Percentiles rank a stretch among this genome's conserved stretches.
Evolutionary conservation across 2,329 filamentous ascomycete species (phyloP).

Genomic region (Colletotrichum lini): DNA sequence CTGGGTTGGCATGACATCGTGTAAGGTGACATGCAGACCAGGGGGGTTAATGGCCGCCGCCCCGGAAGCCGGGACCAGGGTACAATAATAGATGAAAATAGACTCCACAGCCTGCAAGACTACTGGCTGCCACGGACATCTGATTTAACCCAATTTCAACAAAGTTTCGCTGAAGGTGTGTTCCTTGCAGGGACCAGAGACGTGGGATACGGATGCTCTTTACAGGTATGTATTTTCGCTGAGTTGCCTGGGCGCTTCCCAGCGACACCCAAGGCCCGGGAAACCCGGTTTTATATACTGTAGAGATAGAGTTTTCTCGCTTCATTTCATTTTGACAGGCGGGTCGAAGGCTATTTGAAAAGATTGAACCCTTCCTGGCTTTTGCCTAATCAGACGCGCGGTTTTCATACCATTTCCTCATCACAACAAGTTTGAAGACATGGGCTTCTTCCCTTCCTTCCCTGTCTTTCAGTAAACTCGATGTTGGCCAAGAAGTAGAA

Average conservation of each 20-base stretch:
- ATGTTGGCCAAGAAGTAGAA: background rate
- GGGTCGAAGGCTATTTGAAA: background rate
- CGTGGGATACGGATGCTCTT: background rate
- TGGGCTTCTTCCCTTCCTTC: background rate
- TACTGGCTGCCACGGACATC: slow-evolving; percentile 1
- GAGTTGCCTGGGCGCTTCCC: slow-evolving; percentile 1
- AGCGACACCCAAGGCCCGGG: background rate
- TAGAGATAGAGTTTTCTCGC: background rate
- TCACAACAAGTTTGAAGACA: background rate
- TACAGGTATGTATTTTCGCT: background rate
- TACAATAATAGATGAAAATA: background rate
- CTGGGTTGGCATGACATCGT: slow-evolving; percentile 27
- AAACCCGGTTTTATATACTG: background rate
- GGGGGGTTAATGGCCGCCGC: background rate
- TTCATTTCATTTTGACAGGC: slow-evolving; percentile 10
- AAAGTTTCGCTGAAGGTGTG: slow-evolving; percentile 7
- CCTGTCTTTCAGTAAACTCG: background rate
- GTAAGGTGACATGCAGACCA: slow-evolving; percentile 12
- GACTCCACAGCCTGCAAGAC: slow-evolving; percentile 1
- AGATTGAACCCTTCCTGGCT: slow-evolving; percentile 5
- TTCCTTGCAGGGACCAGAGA: slow-evolving; percentile 11
- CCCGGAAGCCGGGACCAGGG: slow-evolving; percentile 2
- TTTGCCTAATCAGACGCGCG: background rate
- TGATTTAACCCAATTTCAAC: slow-evolving; percentile 22
- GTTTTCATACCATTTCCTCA: background rate